Conservation (phyloP, 169 alveolate species). For the Plasmodium gonderi region DNA sequence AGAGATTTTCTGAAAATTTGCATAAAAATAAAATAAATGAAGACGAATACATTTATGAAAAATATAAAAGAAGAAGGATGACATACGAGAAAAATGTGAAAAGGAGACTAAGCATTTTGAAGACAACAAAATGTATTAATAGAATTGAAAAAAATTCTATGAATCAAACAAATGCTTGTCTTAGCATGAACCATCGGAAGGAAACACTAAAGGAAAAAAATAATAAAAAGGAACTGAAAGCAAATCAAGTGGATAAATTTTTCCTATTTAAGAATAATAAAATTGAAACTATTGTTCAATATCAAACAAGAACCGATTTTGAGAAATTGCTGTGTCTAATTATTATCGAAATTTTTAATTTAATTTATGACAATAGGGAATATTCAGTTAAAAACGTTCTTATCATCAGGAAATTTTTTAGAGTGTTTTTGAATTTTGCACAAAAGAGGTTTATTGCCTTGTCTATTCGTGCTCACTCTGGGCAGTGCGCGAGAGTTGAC, state of each 20-base stretch:
- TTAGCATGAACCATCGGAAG: neutral
- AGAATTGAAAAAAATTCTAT: neutral
- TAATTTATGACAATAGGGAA: slow-evolving; percentile 49
- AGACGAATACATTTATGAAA: neutral
- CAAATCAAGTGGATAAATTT: neutral
- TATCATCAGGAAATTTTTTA: slow-evolving; percentile 62
- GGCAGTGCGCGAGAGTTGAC: neutral
- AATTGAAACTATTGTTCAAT: slow-evolving; percentile 34
- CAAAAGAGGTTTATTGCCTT: slow-evolving; percentile 39
- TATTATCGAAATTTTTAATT: slow-evolving; percentile 62
- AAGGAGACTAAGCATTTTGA: slow-evolving; percentile 36
- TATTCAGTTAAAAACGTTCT: slow-evolving; percentile 42
- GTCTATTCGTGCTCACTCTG: neutral
- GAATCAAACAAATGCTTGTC: neutral
- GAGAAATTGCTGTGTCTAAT: slow-evolving; percentile 51
- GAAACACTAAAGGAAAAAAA: neutral
- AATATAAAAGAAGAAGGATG: neutral
- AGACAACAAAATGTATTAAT: slow-evolving; percentile 32
- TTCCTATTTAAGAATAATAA: slow-evolving; percentile 32
- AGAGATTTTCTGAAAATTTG: slow-evolving; percentile 40
- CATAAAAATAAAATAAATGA: neutral
- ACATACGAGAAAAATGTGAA: slow-evolving; percentile 42
- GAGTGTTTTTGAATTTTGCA: slow-evolving; percentile 48
- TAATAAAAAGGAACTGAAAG: neutral
- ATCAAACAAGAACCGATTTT: slow-evolving; percentile 50